phyloP scores from a whole-genome alignment of 805 yeast genomes.

The Saccharomycopsis sp. region DNA sequence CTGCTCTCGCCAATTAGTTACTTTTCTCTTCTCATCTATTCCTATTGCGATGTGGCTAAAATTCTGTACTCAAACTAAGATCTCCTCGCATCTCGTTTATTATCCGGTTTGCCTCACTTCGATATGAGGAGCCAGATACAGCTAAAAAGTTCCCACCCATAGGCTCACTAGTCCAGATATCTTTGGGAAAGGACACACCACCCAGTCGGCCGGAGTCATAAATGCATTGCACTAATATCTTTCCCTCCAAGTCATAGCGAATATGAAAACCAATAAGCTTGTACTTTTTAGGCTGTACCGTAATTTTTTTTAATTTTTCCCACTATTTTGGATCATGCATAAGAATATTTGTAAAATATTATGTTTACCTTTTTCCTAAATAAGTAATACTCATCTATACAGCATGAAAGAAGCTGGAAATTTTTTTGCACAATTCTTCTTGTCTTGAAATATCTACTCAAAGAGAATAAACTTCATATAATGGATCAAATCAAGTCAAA shows the following conservation, averaged over 20 bases:
- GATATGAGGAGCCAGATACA: too few relatives aligned
- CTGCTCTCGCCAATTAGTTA: too few relatives aligned
- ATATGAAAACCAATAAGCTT: background rate
- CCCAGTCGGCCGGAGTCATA: background rate
- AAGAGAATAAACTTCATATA: background rate
- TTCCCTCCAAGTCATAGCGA: background rate
- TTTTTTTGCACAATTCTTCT: background rate
- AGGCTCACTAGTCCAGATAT: too few relatives aligned
- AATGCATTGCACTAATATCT: too few relatives aligned
- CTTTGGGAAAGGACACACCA: too few relatives aligned
- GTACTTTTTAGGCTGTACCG: background rate
- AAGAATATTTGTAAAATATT: background rate
- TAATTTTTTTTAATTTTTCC: background rate
- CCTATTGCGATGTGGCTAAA: too few relatives aligned
- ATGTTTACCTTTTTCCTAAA: background rate
- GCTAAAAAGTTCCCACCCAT: too few relatives aligned
- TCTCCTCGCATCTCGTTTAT: too few relatives aligned
- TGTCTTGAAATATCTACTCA: background rate
- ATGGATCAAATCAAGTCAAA: background rate
- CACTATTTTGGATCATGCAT: background rate
- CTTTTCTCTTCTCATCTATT: too few relatives aligned
- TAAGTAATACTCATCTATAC: background rate
- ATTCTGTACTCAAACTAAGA: too few relatives aligned
- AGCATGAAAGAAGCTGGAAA: background rate
- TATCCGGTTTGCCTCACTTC: too few relatives aligned